Evolutionary conservation across 768 basidiomycete species (phyloP).

Genomic region (Peribolospora kevripleyi): DNA sequence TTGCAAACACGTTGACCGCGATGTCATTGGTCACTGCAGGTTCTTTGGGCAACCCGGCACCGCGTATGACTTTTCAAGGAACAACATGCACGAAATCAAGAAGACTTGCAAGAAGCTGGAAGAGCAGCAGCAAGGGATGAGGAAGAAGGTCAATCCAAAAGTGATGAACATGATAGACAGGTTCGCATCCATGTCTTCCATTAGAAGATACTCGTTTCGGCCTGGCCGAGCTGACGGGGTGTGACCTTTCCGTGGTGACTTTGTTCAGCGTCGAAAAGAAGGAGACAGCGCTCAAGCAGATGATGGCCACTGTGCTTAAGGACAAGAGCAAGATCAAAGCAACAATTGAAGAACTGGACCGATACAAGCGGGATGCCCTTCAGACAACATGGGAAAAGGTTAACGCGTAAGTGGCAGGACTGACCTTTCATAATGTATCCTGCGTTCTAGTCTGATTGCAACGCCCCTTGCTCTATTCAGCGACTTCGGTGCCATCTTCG

Average conservation of each 20-base stretch:
- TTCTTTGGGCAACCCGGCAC: slow-evolving; percentile 61
- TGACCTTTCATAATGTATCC: not conserved
- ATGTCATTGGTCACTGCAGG: slow-evolving; percentile 22
- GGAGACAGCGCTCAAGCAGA: slow-evolving; percentile 63
- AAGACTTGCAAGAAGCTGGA: slow-evolving; percentile 51
- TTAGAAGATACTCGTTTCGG: too few relatives aligned
- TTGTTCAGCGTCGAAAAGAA: slow-evolving; percentile 64
- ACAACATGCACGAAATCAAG: slow-evolving; percentile 36
- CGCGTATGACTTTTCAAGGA: slow-evolving; percentile 50
- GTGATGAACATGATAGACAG: slow-evolving; percentile 88
- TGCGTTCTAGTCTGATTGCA: not conserved
- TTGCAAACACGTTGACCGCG: not conserved
- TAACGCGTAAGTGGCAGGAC: slow-evolving; percentile 36
- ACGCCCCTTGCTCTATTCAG: slow-evolving; percentile 22
- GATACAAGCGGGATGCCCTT: slow-evolving; percentile 78
- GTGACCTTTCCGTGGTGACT: not conserved
- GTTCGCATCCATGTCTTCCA: slow-evolving; percentile 25
- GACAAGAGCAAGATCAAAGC: slow-evolving; percentile 89
- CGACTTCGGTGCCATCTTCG: slow-evolving; percentile 91
- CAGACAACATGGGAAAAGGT: slow-evolving; percentile 94
- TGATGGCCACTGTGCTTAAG: slow-evolving; percentile 59
- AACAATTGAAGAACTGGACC: slow-evolving; percentile 76
- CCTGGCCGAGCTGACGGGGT: not conserved
- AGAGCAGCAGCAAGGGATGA: slow-evolving; percentile 55
- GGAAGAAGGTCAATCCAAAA: slow-evolving; percentile 86